Evolutionary conservation across 805 yeast species (phyloP), one percentile per base, ranked within the genome.

Genomic region (Starmerella powellii): DNA sequence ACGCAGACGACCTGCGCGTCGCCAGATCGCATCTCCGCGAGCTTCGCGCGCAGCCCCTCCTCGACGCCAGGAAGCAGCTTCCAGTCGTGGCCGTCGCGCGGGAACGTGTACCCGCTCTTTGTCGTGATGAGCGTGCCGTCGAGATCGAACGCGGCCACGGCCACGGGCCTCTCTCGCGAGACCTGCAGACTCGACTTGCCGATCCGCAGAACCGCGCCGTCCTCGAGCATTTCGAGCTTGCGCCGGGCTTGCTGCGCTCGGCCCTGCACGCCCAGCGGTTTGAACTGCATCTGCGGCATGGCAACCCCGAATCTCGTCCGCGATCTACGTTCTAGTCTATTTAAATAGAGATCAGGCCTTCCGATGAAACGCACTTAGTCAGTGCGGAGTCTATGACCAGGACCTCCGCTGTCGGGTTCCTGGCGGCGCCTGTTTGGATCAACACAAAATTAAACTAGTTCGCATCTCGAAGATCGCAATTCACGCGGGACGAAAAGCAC

Each of bases 61-160:
- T 34, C 2, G 23, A 41, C 49, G 3, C 38, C 26, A 2, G 40
- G 50, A 17, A 52, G 47, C 21, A 78, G 78, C 53, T 66, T 64
- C 97, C 97, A 88, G 59, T 88, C 97, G 3, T 59, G 47, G 1
- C 80, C 70, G 6, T 72, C 63, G 19, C 68, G 60, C 0, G 85
- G 68, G 55, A 78, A 84, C 36, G 65, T 70, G 15, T 55, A 36
- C 1, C 83, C 84, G 0, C 82, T 70, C 55, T 73, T 78, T 0
- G 95, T 77, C 13, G 57, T 56, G 0, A 84, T 73, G 6, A 88
- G 51, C 0, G 97, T 88, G 8, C 74, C 79, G 63, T 88, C 98
- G 38, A 88, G 64, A 59, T 88, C 97, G 60, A 87, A 88, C 0
- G 81, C 80, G 2, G 84, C 84, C 1, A 80, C 28, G 19, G 41